Percentiles rank a stretch among this genome's conserved stretches.
Evolutionary conservation across 1,284 basidiomycete genomes (phyloP).

Genomic region (Microbotryum lychnidis-dioicae): DNA sequence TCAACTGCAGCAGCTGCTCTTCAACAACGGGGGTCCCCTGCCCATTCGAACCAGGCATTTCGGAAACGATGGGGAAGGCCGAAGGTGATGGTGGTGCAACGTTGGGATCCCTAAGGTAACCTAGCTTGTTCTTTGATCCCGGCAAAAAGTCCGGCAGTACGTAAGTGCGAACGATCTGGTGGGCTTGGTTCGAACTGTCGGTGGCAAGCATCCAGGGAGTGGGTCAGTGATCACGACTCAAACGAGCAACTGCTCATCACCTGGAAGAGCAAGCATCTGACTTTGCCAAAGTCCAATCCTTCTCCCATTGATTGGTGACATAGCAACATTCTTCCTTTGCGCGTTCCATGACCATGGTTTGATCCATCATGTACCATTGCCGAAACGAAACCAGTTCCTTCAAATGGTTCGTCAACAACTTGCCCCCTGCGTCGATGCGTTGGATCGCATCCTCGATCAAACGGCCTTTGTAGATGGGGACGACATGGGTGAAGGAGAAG

Average conservation of each 20-base stretch:
- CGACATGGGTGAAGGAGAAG: constrained; percentile 83
- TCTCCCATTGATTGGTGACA: constrained; percentile 63
- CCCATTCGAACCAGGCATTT: constrained; percentile 1
- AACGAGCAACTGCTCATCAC: no score
- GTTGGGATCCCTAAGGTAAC: constrained; percentile 50
- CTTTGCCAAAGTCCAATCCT: constrained; percentile 72
- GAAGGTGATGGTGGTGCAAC: constrained; percentile 8
- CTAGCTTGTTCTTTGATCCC: constrained; percentile 49
- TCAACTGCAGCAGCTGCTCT: constrained; percentile 76
- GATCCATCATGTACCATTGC: constrained; percentile 97
- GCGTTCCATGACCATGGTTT: constrained; percentile 83
- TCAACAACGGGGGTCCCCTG: constrained; percentile 38
- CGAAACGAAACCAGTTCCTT: constrained; percentile 88
- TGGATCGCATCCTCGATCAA: constrained; percentile 71
- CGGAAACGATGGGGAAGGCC: not conserved
- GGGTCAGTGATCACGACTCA: not conserved
- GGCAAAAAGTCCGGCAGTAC: constrained; percentile 77
- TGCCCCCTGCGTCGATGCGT: constrained; percentile 85
- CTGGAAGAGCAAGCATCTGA: constrained; percentile 36
- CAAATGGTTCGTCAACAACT: constrained; percentile 85
- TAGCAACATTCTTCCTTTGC: constrained; percentile 83
- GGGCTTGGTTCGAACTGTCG: constrained; percentile 23
- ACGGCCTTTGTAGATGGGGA: constrained; percentile 70
- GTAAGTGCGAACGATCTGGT: constrained; percentile 69
- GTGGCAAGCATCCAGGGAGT: not conserved